Conservation (phyloP, 768 basidiomycete species). For the Xerocomellus amylosporus region DNA sequence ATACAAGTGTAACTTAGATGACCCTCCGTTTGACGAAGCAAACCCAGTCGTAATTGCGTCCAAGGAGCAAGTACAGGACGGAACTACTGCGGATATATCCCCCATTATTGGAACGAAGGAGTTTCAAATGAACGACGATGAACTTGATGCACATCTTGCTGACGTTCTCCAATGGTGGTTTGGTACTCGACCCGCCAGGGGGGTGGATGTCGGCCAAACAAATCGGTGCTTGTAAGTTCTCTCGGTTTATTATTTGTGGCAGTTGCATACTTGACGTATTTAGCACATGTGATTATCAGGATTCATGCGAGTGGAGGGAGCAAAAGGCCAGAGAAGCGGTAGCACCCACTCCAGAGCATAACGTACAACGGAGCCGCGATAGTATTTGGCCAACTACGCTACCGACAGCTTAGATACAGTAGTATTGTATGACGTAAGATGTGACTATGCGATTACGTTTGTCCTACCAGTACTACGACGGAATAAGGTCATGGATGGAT, state of each 20-base stretch:
- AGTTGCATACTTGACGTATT: neutral
- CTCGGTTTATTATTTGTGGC: neutral
- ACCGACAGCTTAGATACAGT: neutral
- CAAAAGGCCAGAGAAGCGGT: conserved; percentile 42
- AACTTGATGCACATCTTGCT: conserved; percentile 53
- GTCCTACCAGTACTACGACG: neutral
- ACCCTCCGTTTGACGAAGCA: neutral
- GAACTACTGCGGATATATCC: conserved; percentile 10
- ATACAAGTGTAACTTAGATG: conserved; percentile 7
- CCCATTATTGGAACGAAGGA: conserved; percentile 63
- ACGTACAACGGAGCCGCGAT: neutral
- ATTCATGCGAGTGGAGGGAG: conserved; percentile 78
- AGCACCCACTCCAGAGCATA: neutral
- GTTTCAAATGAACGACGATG: conserved; percentile 51
- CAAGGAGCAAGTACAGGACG: neutral
- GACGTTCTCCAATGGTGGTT: conserved; percentile 73
- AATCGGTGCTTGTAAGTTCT: conserved; percentile 63
- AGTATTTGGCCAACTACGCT: neutral
- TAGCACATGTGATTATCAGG: conserved; percentile 70
- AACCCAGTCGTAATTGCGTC: neutral
- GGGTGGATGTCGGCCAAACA: conserved; percentile 60
- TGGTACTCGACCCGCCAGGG: conserved; percentile 63
- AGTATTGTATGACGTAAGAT: conserved; percentile 15
- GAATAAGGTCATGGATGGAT: conserved; percentile 38
- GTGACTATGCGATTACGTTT: neutral